phyloP scores from a whole-genome alignment of 805 yeast genomes.

The Saccharomycopsis guyanensis region DNA sequence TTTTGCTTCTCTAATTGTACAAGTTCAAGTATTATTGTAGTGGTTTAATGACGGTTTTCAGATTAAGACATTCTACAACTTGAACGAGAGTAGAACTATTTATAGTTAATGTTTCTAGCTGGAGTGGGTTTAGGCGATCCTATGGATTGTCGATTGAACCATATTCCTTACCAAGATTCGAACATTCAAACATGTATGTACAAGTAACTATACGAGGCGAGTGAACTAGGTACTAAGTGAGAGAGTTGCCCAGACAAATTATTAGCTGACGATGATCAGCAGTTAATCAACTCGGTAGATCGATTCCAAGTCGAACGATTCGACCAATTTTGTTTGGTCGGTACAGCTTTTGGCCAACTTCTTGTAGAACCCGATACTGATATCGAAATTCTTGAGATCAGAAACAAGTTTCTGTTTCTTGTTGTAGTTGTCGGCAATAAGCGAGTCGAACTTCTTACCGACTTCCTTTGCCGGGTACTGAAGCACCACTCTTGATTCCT shows the following conservation, averaged over 20 bases:
- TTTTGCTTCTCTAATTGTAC: conserved; percentile 14
- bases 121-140: conserved; percentile 21
- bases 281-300: neutral
- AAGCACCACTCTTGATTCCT: conserved; percentile 76
- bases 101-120: conserved; percentile 16
- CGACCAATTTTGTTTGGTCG: conserved; percentile 36
- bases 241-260: too few species aligned
- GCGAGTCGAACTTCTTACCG: conserved; percentile 55
- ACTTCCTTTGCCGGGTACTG: conserved; percentile 80
- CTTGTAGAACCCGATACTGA: conserved; percentile 48
- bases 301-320: conserved; percentile 25
- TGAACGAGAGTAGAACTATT: conserved; percentile 17
- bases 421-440: conserved; percentile 51
- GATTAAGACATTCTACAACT: conserved; percentile 20
- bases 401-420: conserved; percentile 50
- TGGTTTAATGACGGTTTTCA: conserved; percentile 19
- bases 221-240: too few species aligned
- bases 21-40: conserved; percentile 21
- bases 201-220: too few species aligned
- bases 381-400: conserved; percentile 47
- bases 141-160: conserved; percentile 17
- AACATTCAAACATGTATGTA: too few species aligned
- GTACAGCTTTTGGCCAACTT: conserved; percentile 38
- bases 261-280: too few species aligned
- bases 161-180: conserved; percentile 21